Evolutionary conservation across 495 filamentous ascomycete genomes (phyloP), one percentile per base, ranked within the genome.

Genomic region (Talaromyces proteolyticus): DNA sequence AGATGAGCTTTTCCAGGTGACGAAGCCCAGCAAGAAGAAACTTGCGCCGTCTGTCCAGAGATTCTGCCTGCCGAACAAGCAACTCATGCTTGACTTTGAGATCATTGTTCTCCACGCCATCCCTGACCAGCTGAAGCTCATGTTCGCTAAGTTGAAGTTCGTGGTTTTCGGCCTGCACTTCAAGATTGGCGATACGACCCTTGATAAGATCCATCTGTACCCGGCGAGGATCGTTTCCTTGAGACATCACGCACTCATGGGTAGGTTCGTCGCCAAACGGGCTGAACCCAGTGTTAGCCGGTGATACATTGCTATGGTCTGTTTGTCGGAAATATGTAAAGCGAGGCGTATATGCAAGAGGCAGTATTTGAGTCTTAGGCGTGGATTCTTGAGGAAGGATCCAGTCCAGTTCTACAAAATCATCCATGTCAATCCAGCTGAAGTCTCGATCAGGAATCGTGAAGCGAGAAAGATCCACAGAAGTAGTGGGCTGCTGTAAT

Each of bases 371-470:
- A 1, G 92, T 96, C 49, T 93, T 85, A 18, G 94, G 93, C 52
- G 95, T 91, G 21, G 87, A 85, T 57, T 93, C 87, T 21, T 87
- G 88, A 0, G 93, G 92, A 16, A 96, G 70, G 50, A 95, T 88
- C 91, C 92, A 96, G 61, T 96, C 93, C 8, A 97, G 74, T 64
- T 98, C 93, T 21, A 97, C 89, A 69, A 97, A 97, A 62, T 98
- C 93, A 66, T 98, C 93, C 91, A 97, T 96, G 62, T 98, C 93
- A 58, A 97, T 86, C 93, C 93, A 98, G 47, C 82, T 85, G 56
- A 88, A 80, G 63, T 98, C 93, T 34, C 91, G 89, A 60, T 98
- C 93, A 0, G 91, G 90, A 50, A 98, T 96, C 0, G 82, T 90
- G 62, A 97, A 97, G 23, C 86, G 82, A 16, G 91, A 95, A 40